Percentiles rank a stretch among this genome's conserved stretches.
phyloP scores from a whole-genome alignment of 371 early-diverging fungal species.

The Mortierella polycephala region DNA sequence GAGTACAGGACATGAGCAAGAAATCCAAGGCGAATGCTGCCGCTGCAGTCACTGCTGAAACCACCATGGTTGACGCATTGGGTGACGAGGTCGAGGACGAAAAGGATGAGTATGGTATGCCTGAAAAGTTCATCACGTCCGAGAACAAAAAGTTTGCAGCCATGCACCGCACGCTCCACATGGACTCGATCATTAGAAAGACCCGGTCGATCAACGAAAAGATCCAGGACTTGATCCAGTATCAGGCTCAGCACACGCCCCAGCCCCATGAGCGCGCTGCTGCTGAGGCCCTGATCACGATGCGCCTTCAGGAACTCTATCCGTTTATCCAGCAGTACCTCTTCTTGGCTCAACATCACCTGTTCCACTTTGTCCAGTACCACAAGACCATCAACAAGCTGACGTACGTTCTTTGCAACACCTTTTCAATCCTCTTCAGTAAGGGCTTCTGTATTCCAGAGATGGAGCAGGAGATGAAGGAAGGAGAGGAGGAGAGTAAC shows the following conservation, averaged over 20 bases:
- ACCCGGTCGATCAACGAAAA: conserved; percentile 44
- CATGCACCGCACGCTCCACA: conserved; percentile 44
- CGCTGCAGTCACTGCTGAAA: conserved; percentile 2
- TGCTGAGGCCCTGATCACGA: conserved; percentile 43
- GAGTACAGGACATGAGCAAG: conserved; percentile 46
- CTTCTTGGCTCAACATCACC: conserved; percentile 67
- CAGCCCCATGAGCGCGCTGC: conserved; percentile 21
- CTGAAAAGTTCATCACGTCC: conserved; percentile 61
- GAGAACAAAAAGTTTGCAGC: conserved; percentile 52
- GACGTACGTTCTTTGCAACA: conserved; percentile 74
- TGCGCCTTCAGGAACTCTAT: conserved; percentile 60
- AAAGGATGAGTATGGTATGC: conserved; percentile 65
- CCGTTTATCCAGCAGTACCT: conserved; percentile 79
- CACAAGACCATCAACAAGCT: conserved; percentile 78
- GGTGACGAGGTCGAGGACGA: conserved; percentile 55
- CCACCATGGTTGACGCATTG: background rate
- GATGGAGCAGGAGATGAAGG: conserved; percentile 70
- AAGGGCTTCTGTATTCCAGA: conserved; percentile 89
- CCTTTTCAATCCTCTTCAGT: conserved; percentile 78
- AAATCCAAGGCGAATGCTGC: conserved; percentile 21
- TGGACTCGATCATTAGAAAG: conserved; percentile 49
- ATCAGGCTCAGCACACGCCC: conserved; percentile 8
- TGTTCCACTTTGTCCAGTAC: conserved; percentile 69
- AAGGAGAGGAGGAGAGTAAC: conserved; percentile 69
- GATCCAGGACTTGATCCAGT: conserved; percentile 38